These are phyloP conservation scores for Lactarius tabidus DNA, from an alignment of 768 basidiomycete genomes.

Conservation along the genomic window DNA sequence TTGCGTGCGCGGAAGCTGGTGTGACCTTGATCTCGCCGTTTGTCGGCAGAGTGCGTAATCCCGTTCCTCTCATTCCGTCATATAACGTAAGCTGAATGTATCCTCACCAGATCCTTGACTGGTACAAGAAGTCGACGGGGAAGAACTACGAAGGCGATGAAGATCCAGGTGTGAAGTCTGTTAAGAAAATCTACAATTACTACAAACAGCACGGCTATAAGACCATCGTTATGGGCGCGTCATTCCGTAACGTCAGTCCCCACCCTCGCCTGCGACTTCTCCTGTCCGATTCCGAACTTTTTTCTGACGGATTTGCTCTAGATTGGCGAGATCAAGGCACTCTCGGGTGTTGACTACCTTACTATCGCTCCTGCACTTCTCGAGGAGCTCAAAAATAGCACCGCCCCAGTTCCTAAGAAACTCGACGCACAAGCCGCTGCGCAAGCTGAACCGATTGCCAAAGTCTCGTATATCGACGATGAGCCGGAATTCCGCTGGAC, in stretches of 20 bases:
- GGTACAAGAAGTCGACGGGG: constrained; percentile 90
- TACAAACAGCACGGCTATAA: constrained; percentile 99
- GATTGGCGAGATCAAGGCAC: constrained; percentile 88
- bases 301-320: constrained; percentile 30
- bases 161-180: constrained; percentile 94
- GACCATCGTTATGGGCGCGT: constrained; percentile 99
- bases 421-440: constrained; percentile 64
- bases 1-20: constrained; percentile 97
- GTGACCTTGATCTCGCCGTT: constrained; percentile 99
- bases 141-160: constrained; percentile 85
- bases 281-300: not conserved
- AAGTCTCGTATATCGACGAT: constrained; percentile 84
- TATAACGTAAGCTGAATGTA: constrained; percentile 22
- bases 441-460: constrained; percentile 59
- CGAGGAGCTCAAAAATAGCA: constrained; percentile 86
- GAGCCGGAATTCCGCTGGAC: constrained; percentile 96
- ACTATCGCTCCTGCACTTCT: constrained; percentile 91
- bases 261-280: not conserved
- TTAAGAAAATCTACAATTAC: constrained; percentile 97
- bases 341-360: constrained; percentile 96
- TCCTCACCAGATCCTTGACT: constrained; percentile 81
- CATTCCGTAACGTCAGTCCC: constrained; percentile 88
- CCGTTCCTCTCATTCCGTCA: not conserved
- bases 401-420: constrained; percentile 75
- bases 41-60: constrained; percentile 82